Base-by-base conservation (phyloP, 2,329 filamentous ascomycete species). In the Cercospora sesami region DNA sequence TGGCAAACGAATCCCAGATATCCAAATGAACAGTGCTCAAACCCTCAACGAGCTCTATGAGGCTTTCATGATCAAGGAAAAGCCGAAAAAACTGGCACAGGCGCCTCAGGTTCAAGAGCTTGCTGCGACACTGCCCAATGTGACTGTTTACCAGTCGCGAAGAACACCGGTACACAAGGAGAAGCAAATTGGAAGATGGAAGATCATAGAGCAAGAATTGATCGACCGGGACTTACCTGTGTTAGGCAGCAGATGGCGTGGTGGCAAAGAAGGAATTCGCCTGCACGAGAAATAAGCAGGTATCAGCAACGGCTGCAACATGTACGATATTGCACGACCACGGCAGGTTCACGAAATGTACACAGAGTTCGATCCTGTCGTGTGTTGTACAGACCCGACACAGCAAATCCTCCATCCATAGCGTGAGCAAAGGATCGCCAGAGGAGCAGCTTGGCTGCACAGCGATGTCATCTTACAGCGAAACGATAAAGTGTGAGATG, bases 171-270 rank as follows among this genome's bases (percentile, higher is more conserved):
- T 91, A 36, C 87, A 94, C 78, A 88, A 87, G 78, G 91, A 94
- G 80, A 87, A 86, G 73, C 84, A 86, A 60, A 78, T 91, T 51
- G 93, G 93, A 30, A 84, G 91, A 75, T 91, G 90, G 87, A 95
- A 95, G 86, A 79, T 93, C 60, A 92, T 94, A 75, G 86, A 91
- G 78, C 82, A 89, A 75, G 90, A 92, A 79, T 82, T 94, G 70
- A 80, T 80, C 75, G 84, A 86, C 77, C 83, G 89, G 65, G 86
- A 85, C 16, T 78, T 94, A 72, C 87, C 89, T 7, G 80, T 87
- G 16, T 67, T 69, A 36, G 68, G 70, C 28, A 69, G 60, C 57
- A 69, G 60, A 39, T 67, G 57, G 48, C 39, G 23, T 14, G 51
- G 67, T 16, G 68, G 53, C 6, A 69, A 67, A 42, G 68, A 69